Conservation (phyloP, 208 protist genomes). For the Lotmaria passim region DNA sequence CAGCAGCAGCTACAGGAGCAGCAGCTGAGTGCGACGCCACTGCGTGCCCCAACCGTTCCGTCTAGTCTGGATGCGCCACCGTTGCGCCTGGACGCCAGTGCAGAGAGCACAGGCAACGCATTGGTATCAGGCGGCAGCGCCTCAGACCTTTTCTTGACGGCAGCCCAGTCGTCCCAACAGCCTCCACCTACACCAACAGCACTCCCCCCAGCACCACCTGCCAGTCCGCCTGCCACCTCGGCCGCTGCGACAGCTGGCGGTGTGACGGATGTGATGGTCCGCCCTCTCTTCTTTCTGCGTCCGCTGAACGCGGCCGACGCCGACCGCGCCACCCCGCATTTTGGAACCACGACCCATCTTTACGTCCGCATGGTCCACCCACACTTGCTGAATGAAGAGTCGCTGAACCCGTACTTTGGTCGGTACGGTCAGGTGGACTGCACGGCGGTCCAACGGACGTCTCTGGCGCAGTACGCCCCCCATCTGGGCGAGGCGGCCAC, state of each 20-base stretch:
- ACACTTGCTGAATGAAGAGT: slow-evolving; percentile 76
- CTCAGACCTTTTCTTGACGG: not conserved
- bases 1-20: no score
- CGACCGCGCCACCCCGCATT: slow-evolving; percentile 1
- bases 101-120: not conserved
- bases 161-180: not conserved
- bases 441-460: slow-evolving; percentile 44
- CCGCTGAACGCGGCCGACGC: slow-evolving; percentile 12
- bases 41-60: not conserved
- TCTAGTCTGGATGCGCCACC: slow-evolving; percentile 10
- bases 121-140: not conserved
- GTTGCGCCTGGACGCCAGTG: slow-evolving; percentile 3
- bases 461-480: slow-evolving; percentile 29
- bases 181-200: not conserved
- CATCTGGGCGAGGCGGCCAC: slow-evolving; percentile 27
- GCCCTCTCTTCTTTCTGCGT: slow-evolving; percentile 51
- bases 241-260: not conserved
- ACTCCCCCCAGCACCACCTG: not conserved
- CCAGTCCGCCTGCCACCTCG: not conserved
- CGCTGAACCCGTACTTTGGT: slow-evolving; percentile 89
- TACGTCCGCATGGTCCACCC: slow-evolving; percentile 86
- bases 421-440: slow-evolving; percentile 87
- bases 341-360: slow-evolving; percentile 33
- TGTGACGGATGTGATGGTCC: slow-evolving; percentile 14
- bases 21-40: no score